These are phyloP conservation scores for Cercospora brassicicola DNA, from an alignment of 2,329 filamentous ascomycete species.

Conservation along the genomic window DNA sequence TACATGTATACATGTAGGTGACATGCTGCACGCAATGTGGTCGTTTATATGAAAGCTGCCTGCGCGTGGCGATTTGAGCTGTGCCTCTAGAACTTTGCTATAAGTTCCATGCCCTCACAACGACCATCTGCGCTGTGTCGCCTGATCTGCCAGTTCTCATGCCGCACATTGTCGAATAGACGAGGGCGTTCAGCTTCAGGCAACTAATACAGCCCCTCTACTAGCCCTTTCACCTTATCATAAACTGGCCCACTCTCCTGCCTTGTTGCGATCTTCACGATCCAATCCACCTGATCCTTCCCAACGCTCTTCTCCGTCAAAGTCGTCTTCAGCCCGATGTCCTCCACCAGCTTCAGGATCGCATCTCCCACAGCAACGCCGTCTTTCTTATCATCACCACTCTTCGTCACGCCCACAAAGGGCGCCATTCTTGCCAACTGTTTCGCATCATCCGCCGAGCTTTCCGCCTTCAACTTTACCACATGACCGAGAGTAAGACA, in stretches of 20 bases:
- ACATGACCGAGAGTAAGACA: slow-evolving; percentile 58
- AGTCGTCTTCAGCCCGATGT: slow-evolving; percentile 48
- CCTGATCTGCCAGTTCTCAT: background rate
- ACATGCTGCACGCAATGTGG: no score
- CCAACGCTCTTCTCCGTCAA: slow-evolving; percentile 50
- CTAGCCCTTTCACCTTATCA: slow-evolving; percentile 46
- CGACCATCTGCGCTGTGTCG: background rate
- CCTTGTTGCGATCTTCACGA: slow-evolving; percentile 48
- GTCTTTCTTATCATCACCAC: slow-evolving; percentile 47
- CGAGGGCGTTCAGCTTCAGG: background rate
- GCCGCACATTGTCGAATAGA: background rate
- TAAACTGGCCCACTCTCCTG: slow-evolving; percentile 46
- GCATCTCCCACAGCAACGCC: slow-evolving; percentile 48
- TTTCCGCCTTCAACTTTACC: slow-evolving; percentile 53
- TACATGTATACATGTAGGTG: no score
- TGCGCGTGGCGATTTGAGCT: no score
- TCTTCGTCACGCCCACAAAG: slow-evolving; percentile 44
- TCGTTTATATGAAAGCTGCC: no score
- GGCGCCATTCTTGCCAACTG: slow-evolving; percentile 50
- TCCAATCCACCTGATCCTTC: slow-evolving; percentile 45
- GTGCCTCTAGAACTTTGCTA: no score
- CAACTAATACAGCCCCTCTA: slow-evolving; percentile 45
- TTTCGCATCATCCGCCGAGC: slow-evolving; percentile 46
- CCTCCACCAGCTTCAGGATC: slow-evolving; percentile 47
- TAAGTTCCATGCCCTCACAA: no score